phyloP scores from a whole-genome alignment of 2,329 filamentous ascomycete species.

The Fusarium concolor region DNA sequence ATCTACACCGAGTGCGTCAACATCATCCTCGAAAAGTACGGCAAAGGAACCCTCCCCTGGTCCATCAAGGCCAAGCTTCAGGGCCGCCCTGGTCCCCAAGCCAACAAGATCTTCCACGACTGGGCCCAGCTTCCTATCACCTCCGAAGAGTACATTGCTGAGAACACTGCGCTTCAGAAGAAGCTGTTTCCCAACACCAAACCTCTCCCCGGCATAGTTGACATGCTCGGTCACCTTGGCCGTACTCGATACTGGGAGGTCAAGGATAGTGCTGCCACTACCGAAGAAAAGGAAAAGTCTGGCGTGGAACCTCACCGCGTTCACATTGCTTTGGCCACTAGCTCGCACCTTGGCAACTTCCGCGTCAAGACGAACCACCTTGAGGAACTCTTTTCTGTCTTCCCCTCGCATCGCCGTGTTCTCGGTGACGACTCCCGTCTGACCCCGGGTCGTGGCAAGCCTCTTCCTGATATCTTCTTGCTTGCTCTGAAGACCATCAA shows the following conservation, averaged over 20 bases:
- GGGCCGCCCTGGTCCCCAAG: slow-evolving; percentile 65
- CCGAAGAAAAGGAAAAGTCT: slow-evolving; percentile 31
- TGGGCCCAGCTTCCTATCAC: slow-evolving; percentile 90
- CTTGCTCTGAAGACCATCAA: slow-evolving; percentile 90
- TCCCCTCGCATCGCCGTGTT: slow-evolving; percentile 77
- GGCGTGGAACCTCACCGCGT: slow-evolving; percentile 57
- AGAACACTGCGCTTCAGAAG: slow-evolving; percentile 73
- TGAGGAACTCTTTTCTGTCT: slow-evolving; percentile 69
- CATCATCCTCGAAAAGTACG: slow-evolving; percentile 80
- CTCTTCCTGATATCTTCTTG: slow-evolving; percentile 92
- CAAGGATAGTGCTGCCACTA: slow-evolving; percentile 43
- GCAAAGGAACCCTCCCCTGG: slow-evolving; percentile 84
- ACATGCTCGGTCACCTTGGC: slow-evolving; percentile 72
- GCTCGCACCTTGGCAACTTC: slow-evolving; percentile 78
- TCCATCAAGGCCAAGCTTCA: slow-evolving; percentile 89
- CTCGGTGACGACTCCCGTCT: slow-evolving; percentile 89
- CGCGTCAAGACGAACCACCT: slow-evolving; percentile 78
- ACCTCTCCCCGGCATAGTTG: slow-evolving; percentile 81
- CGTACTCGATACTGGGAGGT: slow-evolving; percentile 63
- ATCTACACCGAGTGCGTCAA: slow-evolving; percentile 88
- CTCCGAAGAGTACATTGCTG: slow-evolving; percentile 71
- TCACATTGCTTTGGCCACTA: slow-evolving; percentile 89
- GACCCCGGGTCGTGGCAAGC: slow-evolving; percentile 85
- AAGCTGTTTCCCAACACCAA: slow-evolving; percentile 79
- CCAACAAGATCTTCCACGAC: slow-evolving; percentile 70